A percentile compares a stretch with the other conserved stretches of the same genome.
These are phyloP conservation scores for Mucor saturninus DNA, from an alignment of 371 early-diverging fungal genomes.

Conservation along the genomic window DNA sequence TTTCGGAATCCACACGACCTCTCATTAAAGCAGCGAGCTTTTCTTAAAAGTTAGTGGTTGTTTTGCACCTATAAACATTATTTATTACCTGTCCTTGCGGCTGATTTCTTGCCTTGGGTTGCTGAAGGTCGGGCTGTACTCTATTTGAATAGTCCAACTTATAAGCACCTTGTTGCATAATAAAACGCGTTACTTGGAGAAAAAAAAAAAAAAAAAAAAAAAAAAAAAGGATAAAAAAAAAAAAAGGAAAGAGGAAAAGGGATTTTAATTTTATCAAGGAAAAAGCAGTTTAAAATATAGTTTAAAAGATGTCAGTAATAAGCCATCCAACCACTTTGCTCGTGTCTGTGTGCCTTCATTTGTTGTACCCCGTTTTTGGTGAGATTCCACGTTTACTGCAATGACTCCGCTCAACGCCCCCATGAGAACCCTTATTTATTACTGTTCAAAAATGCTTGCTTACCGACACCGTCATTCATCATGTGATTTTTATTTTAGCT, in stretches of 20 bases:
- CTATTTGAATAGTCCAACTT: slow-evolving; percentile 13
- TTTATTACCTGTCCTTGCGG: slow-evolving; percentile 34
- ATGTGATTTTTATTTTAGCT: too few species aligned
- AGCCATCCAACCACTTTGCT: slow-evolving; percentile 9
- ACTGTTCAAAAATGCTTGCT: too few species aligned
- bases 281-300: background rate
- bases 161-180: slow-evolving; percentile 25
- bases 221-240: background rate
- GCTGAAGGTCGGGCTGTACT: slow-evolving; percentile 31
- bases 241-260: background rate
- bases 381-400: slow-evolving; percentile 21
- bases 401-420: slow-evolving; percentile 10
- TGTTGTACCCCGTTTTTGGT: slow-evolving; percentile 20
- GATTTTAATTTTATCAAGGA: background rate
- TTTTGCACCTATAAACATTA: background rate
- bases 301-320: slow-evolving; percentile 2
- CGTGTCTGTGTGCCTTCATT: slow-evolving; percentile 20
- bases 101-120: slow-evolving; percentile 32
- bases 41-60: background rate
- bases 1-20: slow-evolving; percentile 28
- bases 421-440: too few species aligned
- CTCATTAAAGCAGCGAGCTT: slow-evolving; percentile 37
- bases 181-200: slow-evolving; percentile 9
- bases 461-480: too few species aligned
- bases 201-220: background rate